Percentiles rank a stretch among this genome's conserved stretches.
phyloP scores from a whole-genome alignment of 2,329 filamentous ascomycete species.

The Cyphellophora europaea region DNA sequence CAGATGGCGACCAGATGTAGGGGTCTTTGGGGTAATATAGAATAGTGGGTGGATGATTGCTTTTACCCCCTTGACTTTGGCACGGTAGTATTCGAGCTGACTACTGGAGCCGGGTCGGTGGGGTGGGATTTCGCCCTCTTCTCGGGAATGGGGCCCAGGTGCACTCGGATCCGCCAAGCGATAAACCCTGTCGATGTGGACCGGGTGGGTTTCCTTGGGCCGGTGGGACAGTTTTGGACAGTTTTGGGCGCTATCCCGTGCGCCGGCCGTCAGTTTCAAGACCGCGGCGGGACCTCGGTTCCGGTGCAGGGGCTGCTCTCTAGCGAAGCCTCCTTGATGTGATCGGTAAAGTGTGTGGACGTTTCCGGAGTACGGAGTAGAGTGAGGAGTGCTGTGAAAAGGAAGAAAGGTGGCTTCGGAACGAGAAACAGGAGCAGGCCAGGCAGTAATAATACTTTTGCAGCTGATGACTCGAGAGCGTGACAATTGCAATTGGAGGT shows the following conservation, averaged over 20 bases:
- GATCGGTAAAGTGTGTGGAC: background rate
- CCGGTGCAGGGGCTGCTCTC: background rate
- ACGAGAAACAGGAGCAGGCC: no score
- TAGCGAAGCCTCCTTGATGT: background rate
- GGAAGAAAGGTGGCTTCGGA: background rate
- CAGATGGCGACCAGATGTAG: constrained; percentile 30
- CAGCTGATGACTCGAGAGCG: background rate
- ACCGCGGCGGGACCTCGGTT: background rate
- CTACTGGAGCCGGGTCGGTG: background rate
- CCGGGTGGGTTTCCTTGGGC: background rate
- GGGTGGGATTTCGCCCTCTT: background rate
- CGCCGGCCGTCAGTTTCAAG: background rate
- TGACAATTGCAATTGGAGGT: constrained; percentile 1
- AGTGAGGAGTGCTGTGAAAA: background rate
- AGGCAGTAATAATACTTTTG: no score
- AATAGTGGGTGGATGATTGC: background rate
- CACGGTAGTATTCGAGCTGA: background rate
- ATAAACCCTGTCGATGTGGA: background rate
- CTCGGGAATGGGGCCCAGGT: background rate
- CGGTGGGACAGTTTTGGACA: background rate
- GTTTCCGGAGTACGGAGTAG: background rate
- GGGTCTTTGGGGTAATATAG: no score
- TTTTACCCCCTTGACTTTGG: background rate
- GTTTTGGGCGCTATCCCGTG: background rate
- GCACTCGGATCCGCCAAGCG: background rate